Evolutionary conservation across 495 filamentous ascomycete species (phyloP), one percentile per base, ranked within the genome.

Genomic region (Aspergillus wentii): DNA sequence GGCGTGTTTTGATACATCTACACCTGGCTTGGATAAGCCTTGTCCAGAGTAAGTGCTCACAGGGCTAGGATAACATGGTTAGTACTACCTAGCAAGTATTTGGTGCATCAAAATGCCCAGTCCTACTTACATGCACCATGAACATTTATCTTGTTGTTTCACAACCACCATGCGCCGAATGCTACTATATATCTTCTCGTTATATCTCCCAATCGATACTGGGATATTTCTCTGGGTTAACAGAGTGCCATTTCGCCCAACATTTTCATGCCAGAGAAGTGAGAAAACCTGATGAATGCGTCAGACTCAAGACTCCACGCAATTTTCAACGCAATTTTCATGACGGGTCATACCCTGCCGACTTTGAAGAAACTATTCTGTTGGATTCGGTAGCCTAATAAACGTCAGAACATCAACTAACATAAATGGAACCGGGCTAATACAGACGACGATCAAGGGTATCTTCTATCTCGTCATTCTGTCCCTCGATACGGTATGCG

Each of bases 161-260:
- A 57, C 25, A 0, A 64, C 56, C 8, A 64, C 46, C 59, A 66
- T 66, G 22, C 57, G 57, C 13, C 59, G 57, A 27, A 58, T 56
- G 18, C 38, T 46, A 23, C 49, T 56, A 22, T 56, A 60, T 17
- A 56, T 51, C 3, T 28, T 35, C 14, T 62, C 44, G 7, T 48
- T 46, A 30, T 44, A 57, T 13, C 34, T 43, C n/a, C 51, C 57
- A 10, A 7, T n/a, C 17, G 14, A 43, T n/a, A 28, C 18, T 10
- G 38, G 31, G 4, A 38, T 27, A 30, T 17, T 25, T 32, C 38
- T 50, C 17, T 48, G 35, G 21, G 46, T 57, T 8, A 33, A 13
- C 3, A 27, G 27, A 9, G 41, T 43, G 5, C 30, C 46, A 30
- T 43, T 40, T 2, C 20, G 26, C 4, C 40, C 51, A 15, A 31